Base-by-base conservation (phyloP, 1,284 basidiomycete genomes). In the Ustilago xerochloae region DNA sequence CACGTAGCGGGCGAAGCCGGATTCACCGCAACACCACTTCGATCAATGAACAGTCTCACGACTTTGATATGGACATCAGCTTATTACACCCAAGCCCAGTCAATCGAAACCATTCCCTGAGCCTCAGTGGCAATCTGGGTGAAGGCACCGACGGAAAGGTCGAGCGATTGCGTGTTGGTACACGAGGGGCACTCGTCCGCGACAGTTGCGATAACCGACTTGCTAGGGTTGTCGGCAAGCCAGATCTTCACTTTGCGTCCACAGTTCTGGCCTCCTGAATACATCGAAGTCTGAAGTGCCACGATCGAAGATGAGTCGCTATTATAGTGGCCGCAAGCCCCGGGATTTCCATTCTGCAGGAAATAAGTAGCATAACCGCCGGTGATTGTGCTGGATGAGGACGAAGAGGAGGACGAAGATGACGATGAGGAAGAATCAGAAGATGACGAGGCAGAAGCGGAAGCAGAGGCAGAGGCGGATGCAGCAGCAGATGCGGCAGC, bases 61-160 rank as follows among this genome's bases (percentile, higher is more conserved):
- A 20, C 18, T 15, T 41, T n/a, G 24, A 32, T 10, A 18, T 22
- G 22, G 13, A 18, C 29, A 20, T 48, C 26, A 30, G 5, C 45
- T 15, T 29, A 33, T 62, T 51, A 75, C 12, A 58, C 58, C 68
- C 66, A 79, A n/a, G 51, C 57, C 77, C 77, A 79, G 49, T 63
- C 59, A 56, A 79, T 77, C 30, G 48, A 33, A 43, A 94, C 87
- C 75, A 87, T 84, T 60, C 93, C 93, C 35, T 88, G 85, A 8
- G 80, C 84, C 55, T 87, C 82, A 57, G 84, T 77, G 33, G 88
- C 90, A 59, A 95, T 88, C 16, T 83, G 76, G 45, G 86, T 60
- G 88, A 97, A 97, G 26, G 92, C 90, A 51, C 81, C 89, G n/a
- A 83, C 71, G 13, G 92, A 93, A 63, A 97, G 88, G 84, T 97